phyloP scores from a whole-genome alignment of 2,329 filamentous ascomycete genomes.

The Fusarium sp. region DNA sequence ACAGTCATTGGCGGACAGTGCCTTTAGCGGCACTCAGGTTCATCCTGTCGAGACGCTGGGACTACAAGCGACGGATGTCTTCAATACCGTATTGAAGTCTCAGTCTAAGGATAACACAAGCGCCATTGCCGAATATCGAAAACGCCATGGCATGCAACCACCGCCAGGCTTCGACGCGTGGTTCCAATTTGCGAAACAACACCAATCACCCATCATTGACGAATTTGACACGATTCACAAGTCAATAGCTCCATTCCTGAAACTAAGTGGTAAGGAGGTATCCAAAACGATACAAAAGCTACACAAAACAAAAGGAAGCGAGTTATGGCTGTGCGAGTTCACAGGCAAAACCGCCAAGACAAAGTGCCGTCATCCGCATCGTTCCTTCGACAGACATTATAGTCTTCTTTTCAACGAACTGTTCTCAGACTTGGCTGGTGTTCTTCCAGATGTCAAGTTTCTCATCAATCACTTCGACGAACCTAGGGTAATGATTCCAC shows the following conservation, averaged over 20 bases:
- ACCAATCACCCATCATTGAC: conserved; percentile 63
- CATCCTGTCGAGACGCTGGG: conserved; percentile 57
- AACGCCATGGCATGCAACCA: conserved; percentile 59
- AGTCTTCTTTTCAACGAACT: conserved; percentile 51
- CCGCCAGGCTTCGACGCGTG: conserved; percentile 63
- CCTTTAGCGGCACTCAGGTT: conserved; percentile 13
- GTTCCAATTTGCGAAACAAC: conserved; percentile 58
- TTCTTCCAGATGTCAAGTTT: conserved; percentile 57
- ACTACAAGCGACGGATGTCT: conserved; percentile 47
- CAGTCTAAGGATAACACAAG: conserved; percentile 57
- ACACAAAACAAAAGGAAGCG: conserved; percentile 44
- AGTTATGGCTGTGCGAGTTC: conserved; percentile 57
- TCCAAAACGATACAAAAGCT: conserved; percentile 47
- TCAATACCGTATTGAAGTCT: conserved; percentile 50
- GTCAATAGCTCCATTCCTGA: conserved; percentile 57
- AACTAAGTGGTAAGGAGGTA: conserved; percentile 54
- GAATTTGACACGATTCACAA: conserved; percentile 62
- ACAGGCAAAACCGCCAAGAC: conserved; percentile 46
- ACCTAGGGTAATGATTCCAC: conserved; percentile 56
- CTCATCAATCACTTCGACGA: conserved; percentile 65
- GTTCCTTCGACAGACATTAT: conserved; percentile 54
- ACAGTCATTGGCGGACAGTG: conserved; percentile 11
- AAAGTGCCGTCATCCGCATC: conserved; percentile 52
- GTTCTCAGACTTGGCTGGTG: conserved; percentile 41
- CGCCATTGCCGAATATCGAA: conserved; percentile 58